Conservation (phyloP, 257 asterid genomes). For the Przewalskia tangutica region DNA sequence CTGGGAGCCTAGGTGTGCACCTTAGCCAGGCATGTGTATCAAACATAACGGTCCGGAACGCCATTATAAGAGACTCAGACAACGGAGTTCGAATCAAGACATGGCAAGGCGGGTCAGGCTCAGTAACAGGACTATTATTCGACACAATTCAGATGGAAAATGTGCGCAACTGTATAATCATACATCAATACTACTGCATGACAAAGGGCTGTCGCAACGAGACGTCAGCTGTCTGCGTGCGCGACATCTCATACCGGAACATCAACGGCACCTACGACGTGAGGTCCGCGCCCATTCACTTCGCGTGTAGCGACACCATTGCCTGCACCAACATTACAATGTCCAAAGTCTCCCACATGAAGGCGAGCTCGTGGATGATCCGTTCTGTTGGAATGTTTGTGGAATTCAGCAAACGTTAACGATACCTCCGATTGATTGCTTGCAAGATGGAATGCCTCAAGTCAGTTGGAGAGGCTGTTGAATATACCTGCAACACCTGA, state of each 20-base stretch:
- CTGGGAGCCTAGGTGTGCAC: constrained; percentile 86
- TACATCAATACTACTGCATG: constrained; percentile 88
- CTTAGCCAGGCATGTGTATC: constrained; percentile 81
- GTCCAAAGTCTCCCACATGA: constrained; percentile 88
- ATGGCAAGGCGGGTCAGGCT: constrained; percentile 97
- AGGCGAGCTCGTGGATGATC: constrained; percentile 78
- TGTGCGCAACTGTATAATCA: constrained; percentile 70
- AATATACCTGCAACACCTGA: constrained; percentile 32
- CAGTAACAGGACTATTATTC: constrained; percentile 57
- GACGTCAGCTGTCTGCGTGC: constrained; percentile 68
- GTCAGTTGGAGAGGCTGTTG: constrained; percentile 27
- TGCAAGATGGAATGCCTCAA: constrained; percentile 70
- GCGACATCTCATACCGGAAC: constrained; percentile 54
- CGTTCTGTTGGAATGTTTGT: constrained; percentile 94
- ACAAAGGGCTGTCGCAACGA: constrained; percentile 66
- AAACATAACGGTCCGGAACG: constrained; percentile 64
- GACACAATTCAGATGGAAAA: constrained; percentile 89
- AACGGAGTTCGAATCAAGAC: constrained; percentile 86
- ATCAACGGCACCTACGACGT: constrained; percentile 92
- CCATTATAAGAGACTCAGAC: constrained; percentile 61
- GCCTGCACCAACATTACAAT: constrained; percentile 88
- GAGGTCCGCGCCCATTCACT: constrained; percentile 78
- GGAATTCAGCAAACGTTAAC: constrained; percentile 81
- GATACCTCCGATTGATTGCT: constrained; percentile 81
- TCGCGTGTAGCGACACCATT: constrained; percentile 78